phyloP scores from a whole-genome alignment of 345 rosid species.

The Nephelium lappaceum region DNA sequence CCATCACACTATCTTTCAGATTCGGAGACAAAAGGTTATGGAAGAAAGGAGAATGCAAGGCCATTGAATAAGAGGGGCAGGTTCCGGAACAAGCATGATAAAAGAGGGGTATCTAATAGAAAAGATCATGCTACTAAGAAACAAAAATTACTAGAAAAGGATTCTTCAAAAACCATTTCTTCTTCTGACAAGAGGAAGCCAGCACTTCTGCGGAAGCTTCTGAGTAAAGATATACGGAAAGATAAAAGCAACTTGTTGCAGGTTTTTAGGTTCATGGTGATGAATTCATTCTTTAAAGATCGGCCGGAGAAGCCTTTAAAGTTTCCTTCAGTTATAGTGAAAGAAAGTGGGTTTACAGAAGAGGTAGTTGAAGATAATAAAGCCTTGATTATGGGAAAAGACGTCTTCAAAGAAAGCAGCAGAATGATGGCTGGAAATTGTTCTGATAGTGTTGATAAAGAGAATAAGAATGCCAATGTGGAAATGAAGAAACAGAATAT shows the following conservation, averaged over 20 bases:
- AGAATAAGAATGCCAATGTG: background rate
- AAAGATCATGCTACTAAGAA: slow-evolving; percentile 36
- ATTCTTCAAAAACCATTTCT: slow-evolving; percentile 32
- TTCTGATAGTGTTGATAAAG: slow-evolving; percentile 5
- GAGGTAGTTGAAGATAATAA: slow-evolving; percentile 35
- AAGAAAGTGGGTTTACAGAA: slow-evolving; percentile 49
- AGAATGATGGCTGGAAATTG: slow-evolving; percentile 16
- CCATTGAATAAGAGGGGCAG: slow-evolving; percentile 37
- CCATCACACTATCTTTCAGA: slow-evolving; percentile 68
- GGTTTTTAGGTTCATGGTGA: slow-evolving; percentile 70
- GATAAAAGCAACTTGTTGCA: slow-evolving; percentile 69
- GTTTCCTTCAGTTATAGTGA: slow-evolving; percentile 53
- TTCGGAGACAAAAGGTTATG: slow-evolving; percentile 38
- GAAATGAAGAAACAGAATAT: slow-evolving; percentile 9
- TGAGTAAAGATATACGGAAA: slow-evolving; percentile 65
- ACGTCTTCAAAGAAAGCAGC: slow-evolving; percentile 17
- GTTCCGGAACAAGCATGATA: slow-evolving; percentile 44
- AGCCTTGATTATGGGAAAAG: slow-evolving; percentile 18
- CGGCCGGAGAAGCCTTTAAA: slow-evolving; percentile 63
- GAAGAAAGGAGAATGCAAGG: slow-evolving; percentile 32
- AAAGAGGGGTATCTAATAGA: slow-evolving; percentile 48
- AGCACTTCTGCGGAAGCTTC: slow-evolving; percentile 82
- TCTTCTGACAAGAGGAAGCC: slow-evolving; percentile 45
- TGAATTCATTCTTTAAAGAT: slow-evolving; percentile 68
- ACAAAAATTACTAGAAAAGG: slow-evolving; percentile 23